These are phyloP conservation scores for Metschnikowia gelsemii DNA, from an alignment of 805 yeast genomes.

Conservation along the genomic window DNA sequence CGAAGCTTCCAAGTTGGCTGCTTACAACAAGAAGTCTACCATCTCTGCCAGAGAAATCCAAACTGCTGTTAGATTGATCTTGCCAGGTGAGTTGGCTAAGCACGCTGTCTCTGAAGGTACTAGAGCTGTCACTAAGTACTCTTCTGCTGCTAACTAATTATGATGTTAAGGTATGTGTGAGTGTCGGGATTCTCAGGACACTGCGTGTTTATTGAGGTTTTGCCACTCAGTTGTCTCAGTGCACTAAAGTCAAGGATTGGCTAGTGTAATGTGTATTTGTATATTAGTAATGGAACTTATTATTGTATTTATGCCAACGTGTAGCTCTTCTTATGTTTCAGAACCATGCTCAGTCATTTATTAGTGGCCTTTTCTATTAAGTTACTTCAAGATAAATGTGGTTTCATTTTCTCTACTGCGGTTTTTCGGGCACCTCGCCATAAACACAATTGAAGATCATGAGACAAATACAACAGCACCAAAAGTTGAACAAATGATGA, in stretches of 20 bases:
- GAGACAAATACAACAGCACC: constrained; percentile 51
- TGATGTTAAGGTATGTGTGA: constrained; percentile 18
- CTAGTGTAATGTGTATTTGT: constrained; percentile 24
- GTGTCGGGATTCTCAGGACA: constrained; percentile 8
- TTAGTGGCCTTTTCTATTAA: background rate
- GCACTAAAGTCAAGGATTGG: constrained; percentile 21
- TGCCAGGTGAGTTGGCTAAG: constrained; percentile 42
- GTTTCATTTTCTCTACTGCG: background rate
- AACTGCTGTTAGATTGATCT: constrained; percentile 40
- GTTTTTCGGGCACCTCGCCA: constrained; percentile 7
- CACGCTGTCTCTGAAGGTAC: constrained; percentile 42
- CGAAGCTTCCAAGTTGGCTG: constrained; percentile 41
- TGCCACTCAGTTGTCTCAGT: constrained; percentile 19
- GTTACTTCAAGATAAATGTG: background rate
- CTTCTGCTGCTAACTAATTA: constrained; percentile 36
- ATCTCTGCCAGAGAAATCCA: constrained; percentile 41
- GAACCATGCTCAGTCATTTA: background rate
- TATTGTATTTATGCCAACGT: constrained; percentile 12
- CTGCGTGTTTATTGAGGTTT: constrained; percentile 19
- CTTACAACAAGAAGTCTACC: constrained; percentile 41
- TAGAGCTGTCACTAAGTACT: constrained; percentile 41
- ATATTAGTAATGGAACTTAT: constrained; percentile 26
- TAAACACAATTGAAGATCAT: constrained; percentile 2
- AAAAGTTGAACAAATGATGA: constrained; percentile 69
- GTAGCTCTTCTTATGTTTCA: background rate